Base-by-base conservation (phyloP, 208 protist genomes). In the Trypanosoma vivax region DNA sequence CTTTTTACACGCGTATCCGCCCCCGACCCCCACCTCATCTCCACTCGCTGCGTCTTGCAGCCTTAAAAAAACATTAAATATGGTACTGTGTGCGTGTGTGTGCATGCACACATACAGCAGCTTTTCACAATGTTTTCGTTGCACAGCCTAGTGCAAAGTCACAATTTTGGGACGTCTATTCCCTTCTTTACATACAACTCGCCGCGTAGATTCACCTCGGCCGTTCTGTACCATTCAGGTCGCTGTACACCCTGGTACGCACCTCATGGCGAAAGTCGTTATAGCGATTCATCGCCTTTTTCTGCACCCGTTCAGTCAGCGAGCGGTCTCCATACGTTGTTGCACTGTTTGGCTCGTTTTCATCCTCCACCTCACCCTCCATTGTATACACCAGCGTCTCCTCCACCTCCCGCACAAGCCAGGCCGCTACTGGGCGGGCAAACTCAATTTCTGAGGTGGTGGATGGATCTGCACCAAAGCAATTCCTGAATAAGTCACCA, bases 211-310 rank as follows among this genome's bases (percentile, higher is more conserved):
- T 18, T 66, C 53, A 92, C 11, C 84, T 70, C 2, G 84, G 84
- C 14, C 84, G 31, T 28, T 92, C 84, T n/a, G 73, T 67, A 0
- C 79, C 79, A 14, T 69, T 52, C 2, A 88, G 54, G 13, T 90
- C 86, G 49, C 74, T 86, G 70, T 93, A 93, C 18, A 80, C 82
- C 45, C 84, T 90, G 37, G 60, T 65, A 14, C 86, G 82, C 34
- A 93, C 55, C 23, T 93, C 82, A 47, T 90, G 77, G 11, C 86
- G 73, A 41, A 93, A 93, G 5, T 62, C 69, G 64, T 88, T 85
- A 53, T 90, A 90, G 0, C 86, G 70, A 50, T 93, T 93, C 86
- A 93, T 93, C 25, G 86, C 86, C 74, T 90, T 93, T 47, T 90
- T 90, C 74, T 89, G 80, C 50, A 93, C 82, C 0, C 86, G 69